A percentile compares a stretch with the other conserved stretches of the same genome.
phyloP scores from a whole-genome alignment of 805 yeast species.

The Lipomyces anomalus region DNA sequence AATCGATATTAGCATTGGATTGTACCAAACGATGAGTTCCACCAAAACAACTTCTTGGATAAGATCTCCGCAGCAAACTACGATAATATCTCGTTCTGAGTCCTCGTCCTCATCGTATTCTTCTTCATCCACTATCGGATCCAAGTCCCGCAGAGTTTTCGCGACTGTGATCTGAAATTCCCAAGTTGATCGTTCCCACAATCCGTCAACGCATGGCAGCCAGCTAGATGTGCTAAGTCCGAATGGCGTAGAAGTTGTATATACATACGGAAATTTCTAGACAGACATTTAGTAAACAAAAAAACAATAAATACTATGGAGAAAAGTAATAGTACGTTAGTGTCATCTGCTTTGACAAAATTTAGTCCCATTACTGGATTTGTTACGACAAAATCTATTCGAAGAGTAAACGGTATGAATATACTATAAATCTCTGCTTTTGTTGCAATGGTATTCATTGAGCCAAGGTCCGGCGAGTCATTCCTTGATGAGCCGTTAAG shows the following conservation, averaged over 20 bases:
- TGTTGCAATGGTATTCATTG: too few species aligned
- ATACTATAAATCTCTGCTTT: constrained; percentile 34
- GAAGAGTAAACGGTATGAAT: constrained; percentile 68
- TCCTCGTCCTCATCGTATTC: constrained; percentile 38
- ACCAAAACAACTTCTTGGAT: too few species aligned
- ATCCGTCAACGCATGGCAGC: constrained; percentile 92
- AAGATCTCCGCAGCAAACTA: constrained; percentile 41
- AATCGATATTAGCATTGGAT: too few species aligned
- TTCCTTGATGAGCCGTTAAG: not conserved
- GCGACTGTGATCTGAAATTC: constrained; percentile 83
- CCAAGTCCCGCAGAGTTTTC: constrained; percentile 68
- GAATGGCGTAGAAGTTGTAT: constrained; percentile 71
- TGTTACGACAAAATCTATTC: constrained; percentile 57
- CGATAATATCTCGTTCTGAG: constrained; percentile 37
- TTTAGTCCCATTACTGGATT: constrained; percentile 70
- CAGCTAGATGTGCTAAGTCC: constrained; percentile 88
- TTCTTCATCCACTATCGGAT: constrained; percentile 39
- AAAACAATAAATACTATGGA: too few species aligned
- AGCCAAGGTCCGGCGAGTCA: constrained; percentile 23
- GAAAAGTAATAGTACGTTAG: too few species aligned
- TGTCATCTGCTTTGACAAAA: constrained; percentile 55
- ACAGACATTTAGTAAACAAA: too few species aligned
- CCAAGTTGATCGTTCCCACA: constrained; percentile 90
- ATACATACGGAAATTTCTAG: constrained; percentile 64
- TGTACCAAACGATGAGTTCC: too few species aligned